These are phyloP conservation scores for Cercospora sesami DNA, from an alignment of 2,329 filamentous ascomycete species.

Conservation along the genomic window DNA sequence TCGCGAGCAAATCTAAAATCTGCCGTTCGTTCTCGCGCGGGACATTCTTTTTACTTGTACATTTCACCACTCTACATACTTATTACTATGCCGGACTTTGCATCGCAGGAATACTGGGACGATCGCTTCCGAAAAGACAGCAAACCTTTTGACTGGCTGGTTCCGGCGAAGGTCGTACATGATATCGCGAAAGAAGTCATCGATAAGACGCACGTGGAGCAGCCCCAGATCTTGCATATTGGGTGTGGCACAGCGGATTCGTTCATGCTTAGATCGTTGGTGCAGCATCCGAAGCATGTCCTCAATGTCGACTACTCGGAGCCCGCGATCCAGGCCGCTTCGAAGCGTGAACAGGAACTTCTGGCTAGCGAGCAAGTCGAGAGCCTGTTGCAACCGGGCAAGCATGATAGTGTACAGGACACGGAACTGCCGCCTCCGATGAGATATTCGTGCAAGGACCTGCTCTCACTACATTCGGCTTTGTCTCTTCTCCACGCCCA, in stretches of 20 bases:
- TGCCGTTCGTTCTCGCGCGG: not conserved
- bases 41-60: not conserved
- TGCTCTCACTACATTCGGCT: constrained; percentile 25
- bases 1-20: not conserved
- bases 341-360: constrained; percentile 25
- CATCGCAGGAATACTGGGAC: constrained; percentile 29
- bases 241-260: constrained; percentile 28
- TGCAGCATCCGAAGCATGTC: constrained; percentile 24
- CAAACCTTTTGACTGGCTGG: constrained; percentile 28
- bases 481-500: constrained; percentile 20
- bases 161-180: constrained; percentile 22
- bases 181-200: constrained; percentile 25
- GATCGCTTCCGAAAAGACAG: constrained; percentile 23
- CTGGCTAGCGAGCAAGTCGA: constrained; percentile 18
- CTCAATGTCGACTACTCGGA: constrained; percentile 29
- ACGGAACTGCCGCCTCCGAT: constrained; percentile 17
- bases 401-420: constrained; percentile 24
- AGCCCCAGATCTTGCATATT: constrained; percentile 26
- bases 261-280: constrained; percentile 20
- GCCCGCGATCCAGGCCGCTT: constrained; percentile 21
- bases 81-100: constrained; percentile 27
- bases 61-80: not conserved
- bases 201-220: constrained; percentile 16
- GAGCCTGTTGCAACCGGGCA: constrained; percentile 14
- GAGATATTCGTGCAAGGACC: constrained; percentile 27